Evolutionary conservation across 331 rosid species (phyloP).

Genomic region (Acacia pycnantha): DNA sequence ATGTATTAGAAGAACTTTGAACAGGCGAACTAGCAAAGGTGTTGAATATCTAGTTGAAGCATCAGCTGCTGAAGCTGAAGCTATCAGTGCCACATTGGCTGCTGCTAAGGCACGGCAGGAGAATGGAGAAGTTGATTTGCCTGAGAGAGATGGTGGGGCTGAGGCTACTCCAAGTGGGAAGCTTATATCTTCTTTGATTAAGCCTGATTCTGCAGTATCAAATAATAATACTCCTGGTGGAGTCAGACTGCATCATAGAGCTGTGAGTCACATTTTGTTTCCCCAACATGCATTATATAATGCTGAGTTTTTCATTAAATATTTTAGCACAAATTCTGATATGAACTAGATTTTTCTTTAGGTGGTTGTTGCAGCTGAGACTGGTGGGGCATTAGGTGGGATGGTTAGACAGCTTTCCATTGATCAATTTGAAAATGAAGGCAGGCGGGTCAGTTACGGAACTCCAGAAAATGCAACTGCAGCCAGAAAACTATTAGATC

Average conservation of each 20-base stretch:
- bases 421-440: constrained; percentile 99
- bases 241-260: constrained; percentile 98
- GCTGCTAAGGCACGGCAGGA: constrained; percentile 98
- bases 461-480: constrained; percentile 99
- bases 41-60: constrained; percentile 99
- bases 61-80: constrained; percentile 99
- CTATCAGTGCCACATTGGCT: constrained; percentile 95
- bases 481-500: constrained; percentile 91
- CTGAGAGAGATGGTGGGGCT: constrained; percentile 92
- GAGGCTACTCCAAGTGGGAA: constrained; percentile 99
- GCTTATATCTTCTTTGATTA: constrained; percentile 77
- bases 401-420: constrained; percentile 99
- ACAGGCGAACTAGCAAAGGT: constrained; percentile 89
- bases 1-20: constrained; percentile 33
- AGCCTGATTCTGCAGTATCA: constrained; percentile 79
- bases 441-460: constrained; percentile 97
- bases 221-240: constrained; percentile 80
- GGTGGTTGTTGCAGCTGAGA: constrained; percentile 99
- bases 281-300: constrained; percentile 16
- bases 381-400: constrained; percentile 99
- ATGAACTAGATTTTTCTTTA: constrained; percentile 40
- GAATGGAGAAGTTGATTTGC: constrained; percentile 94
- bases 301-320: constrained; percentile 18
- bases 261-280: constrained; percentile 60
- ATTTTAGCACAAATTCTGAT: constrained; percentile 16